Base-by-base conservation (phyloP, 2,329 filamentous ascomycete genomes). In the Sporothrix pseudoabietina region DNA sequence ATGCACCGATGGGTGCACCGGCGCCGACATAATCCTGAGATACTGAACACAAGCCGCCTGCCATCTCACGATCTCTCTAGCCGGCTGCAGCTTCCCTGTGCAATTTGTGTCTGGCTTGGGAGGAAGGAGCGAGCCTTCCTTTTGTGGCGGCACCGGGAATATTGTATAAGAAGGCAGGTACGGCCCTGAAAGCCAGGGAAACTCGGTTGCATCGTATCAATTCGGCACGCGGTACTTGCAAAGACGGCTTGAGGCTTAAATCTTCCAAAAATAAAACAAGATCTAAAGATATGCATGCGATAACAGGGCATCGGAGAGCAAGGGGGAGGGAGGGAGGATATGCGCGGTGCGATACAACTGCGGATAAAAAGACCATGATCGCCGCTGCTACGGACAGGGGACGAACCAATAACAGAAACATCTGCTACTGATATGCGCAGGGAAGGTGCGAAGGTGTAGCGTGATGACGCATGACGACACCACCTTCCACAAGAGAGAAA, bases 401-500 rank as follows among this genome's bases (percentile, higher is more conserved):
- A 47, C 12, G 10, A 30, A 30, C 61, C 61, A 47, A 66, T 66
- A 26, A 22, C 61, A 44, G 61, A 65, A 66, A 66, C 22, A 47
- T 66, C 35, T 47, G 61, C 12, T 30, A 30, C 61, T 30, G 61
- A 16, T 66, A 26, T 30, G 61, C 12, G 22, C 65, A 52, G 44
- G 44, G 65, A 52, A 68, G 65, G 65, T 10, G 44, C 65, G 16
- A 52, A 32, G 44, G 65, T 66, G 65, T 16, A 52, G 26, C 14
- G 22, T 68, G 63, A 65, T 39, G 63, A 52, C 22, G 7, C 44
- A 68, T 68, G 65, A 68, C 65, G 65, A 49, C 65, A 68, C 32
- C 44, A 32, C 65, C 65, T 68, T 52, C 65, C 65, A 68, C 41
- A 49, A 68, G 61, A 52, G 26, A 52, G 65, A 49, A 8, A 52